Evolutionary conservation across 257 asterid genomes (phyloP).

Genomic region (Dorcoceras hygrometricum): DNA sequence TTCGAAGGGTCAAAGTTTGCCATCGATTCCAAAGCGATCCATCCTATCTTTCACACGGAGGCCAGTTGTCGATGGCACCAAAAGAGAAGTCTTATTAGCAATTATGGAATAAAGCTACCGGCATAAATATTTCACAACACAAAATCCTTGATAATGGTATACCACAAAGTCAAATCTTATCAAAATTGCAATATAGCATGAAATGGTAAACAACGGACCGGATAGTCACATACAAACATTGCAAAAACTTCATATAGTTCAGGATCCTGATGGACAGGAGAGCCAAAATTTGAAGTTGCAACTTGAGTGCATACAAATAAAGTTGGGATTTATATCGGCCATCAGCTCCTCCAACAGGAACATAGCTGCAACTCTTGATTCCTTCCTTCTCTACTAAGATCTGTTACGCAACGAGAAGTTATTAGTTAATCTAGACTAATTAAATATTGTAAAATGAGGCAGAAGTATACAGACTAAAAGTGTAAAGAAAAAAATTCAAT

Average conservation of each 20-base stretch:
- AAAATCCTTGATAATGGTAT: constrained; percentile 4
- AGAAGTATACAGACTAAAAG: background rate
- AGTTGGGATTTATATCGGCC: background rate
- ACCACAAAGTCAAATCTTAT: constrained; percentile 11
- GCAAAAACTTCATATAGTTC: constrained; percentile 23
- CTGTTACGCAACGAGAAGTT: background rate
- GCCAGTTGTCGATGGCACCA: background rate
- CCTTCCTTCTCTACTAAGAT: background rate
- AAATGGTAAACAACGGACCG: constrained; percentile 25
- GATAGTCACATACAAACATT: constrained; percentile 28
- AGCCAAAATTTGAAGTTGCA: constrained; percentile 10
- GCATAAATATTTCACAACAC: constrained; percentile 14
- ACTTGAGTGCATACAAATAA: background rate
- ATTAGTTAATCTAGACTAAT: background rate
- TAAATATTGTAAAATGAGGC: background rate
- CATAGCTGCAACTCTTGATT: constrained; percentile 2
- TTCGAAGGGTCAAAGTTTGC: too few species aligned
- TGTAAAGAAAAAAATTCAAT: background rate
- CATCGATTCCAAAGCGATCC: background rate
- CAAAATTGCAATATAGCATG: constrained; percentile 16
- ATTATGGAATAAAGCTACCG: background rate
- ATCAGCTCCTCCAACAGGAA: constrained; percentile 13
- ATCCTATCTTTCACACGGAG: background rate
- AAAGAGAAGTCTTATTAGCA: background rate
- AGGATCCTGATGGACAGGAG: constrained; percentile 22